phyloP scores from a whole-genome alignment of 139 green algal species.

The Auxenochlorella protothecoides region DNA sequence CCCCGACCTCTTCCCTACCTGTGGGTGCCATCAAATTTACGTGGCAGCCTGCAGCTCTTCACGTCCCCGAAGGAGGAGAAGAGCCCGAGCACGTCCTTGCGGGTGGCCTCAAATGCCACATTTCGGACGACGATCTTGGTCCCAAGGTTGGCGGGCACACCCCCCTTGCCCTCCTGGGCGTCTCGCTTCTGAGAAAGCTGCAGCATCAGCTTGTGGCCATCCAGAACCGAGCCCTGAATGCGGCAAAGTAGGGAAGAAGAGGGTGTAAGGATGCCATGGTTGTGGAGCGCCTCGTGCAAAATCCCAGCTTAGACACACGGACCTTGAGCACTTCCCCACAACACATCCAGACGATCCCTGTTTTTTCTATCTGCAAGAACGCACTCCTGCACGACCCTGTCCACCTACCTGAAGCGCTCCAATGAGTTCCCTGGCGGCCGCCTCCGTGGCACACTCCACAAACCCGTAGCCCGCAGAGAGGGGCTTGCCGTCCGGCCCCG shows the following conservation, averaged over 20 bases:
- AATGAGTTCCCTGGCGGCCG: conserved; percentile 48
- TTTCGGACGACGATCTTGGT: conserved; percentile 93
- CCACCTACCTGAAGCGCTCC: conserved; percentile 40
- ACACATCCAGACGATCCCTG: too few species aligned
- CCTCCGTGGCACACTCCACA: conserved; percentile 68
- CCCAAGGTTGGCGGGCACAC: not conserved
- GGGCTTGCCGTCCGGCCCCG: conserved; percentile 40
- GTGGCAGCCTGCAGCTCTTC: conserved; percentile 85
- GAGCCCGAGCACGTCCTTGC: conserved; percentile 79
- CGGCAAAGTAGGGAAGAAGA: too few species aligned
- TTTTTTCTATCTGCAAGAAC: too few species aligned
- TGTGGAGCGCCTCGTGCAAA: too few species aligned
- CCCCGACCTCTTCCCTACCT: conserved; percentile 17
- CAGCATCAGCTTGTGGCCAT: conserved; percentile 83
- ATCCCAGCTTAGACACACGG: too few species aligned
- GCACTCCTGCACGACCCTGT: too few species aligned
- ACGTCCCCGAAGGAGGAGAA: conserved; percentile 89
- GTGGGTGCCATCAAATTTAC: conserved; percentile 95
- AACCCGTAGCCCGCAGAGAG: conserved; percentile 82
- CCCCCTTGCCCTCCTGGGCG: not conserved
- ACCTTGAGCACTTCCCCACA: too few species aligned
- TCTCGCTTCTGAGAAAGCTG: conserved; percentile 42
- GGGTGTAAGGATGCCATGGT: too few species aligned
- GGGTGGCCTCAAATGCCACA: conserved; percentile 93
- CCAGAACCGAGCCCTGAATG: conserved; percentile 63